Conservation (phyloP, 441 rosid genomes). For the Omphalea diandra region DNA sequence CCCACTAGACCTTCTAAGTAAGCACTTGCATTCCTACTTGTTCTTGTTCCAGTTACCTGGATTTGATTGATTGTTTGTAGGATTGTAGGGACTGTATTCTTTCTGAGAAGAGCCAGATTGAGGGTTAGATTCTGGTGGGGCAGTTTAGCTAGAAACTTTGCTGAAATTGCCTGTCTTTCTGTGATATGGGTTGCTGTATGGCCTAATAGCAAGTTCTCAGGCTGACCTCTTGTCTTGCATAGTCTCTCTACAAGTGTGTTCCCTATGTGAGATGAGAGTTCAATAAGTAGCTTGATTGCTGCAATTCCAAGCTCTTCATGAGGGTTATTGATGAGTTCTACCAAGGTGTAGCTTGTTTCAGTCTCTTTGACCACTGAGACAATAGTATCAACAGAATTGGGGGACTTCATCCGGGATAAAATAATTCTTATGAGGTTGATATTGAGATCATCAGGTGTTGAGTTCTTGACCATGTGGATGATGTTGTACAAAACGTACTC, state of each 20-base stretch:
- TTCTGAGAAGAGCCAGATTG: conserved; percentile 60
- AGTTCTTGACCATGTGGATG: conserved; percentile 66
- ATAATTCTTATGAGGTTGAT: conserved; percentile 70
- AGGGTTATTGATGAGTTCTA: conserved; percentile 74
- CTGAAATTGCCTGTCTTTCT: conserved; percentile 79
- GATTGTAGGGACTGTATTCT: conserved; percentile 48
- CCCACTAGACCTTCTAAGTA: conserved; percentile 84
- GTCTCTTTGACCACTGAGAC: conserved; percentile 63
- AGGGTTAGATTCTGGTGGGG: conserved; percentile 81
- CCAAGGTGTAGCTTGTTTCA: conserved; percentile 64
- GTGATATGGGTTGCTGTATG: conserved; percentile 45
- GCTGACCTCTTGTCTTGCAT: conserved; percentile 77
- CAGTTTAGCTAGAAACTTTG: conserved; percentile 67
- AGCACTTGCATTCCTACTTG: conserved; percentile 59
- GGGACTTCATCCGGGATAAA: conserved; percentile 56
- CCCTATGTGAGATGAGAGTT: conserved; percentile 63
- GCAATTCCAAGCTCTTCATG: conserved; percentile 62
- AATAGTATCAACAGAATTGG: conserved; percentile 50
- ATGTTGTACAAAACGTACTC: conserved; percentile 66
- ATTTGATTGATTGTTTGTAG: conserved; percentile 54
- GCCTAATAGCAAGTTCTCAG: conserved; percentile 59
- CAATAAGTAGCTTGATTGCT: conserved; percentile 64
- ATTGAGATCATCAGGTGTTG: conserved; percentile 68
- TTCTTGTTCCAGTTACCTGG: conserved; percentile 59
- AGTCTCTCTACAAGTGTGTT: conserved; percentile 68